A percentile compares a stretch with the other conserved stretches of the same genome.
phyloP scores from a whole-genome alignment of 805 yeast species.

The Candida morakotiae region DNA sequence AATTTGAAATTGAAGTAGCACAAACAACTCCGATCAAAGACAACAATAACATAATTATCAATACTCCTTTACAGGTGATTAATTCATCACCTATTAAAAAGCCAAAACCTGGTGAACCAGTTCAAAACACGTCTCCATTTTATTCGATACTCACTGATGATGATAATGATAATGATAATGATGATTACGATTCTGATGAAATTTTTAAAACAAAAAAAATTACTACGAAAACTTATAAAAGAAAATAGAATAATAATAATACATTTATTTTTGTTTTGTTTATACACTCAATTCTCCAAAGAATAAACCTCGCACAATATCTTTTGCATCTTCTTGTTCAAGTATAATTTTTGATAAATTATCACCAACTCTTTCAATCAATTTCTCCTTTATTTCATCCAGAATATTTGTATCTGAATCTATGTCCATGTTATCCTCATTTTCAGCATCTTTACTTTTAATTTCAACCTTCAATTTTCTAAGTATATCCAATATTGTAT shows the following conservation, averaged over 20 bases:
- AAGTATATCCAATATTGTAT: slow-evolving; percentile 51
- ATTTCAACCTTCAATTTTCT: slow-evolving; percentile 39
- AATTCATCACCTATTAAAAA: neutral
- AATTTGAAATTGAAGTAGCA: slow-evolving; percentile 4
- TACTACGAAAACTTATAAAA: neutral
- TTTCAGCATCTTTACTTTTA: slow-evolving; percentile 17
- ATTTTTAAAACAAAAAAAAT: neutral
- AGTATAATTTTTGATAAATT: slow-evolving; percentile 48
- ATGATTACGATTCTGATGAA: neutral
- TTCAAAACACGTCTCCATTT: slow-evolving; percentile 1
- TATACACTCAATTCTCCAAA: slow-evolving; percentile 55
- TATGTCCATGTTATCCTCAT: slow-evolving; percentile 26
- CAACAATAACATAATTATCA: neutral
- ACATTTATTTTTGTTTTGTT: too few relatives aligned
- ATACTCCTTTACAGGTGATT: neutral
- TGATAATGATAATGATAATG: neutral
- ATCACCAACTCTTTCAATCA: slow-evolving; percentile 59
- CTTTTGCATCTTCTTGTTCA: slow-evolving; percentile 44
- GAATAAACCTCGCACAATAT: slow-evolving; percentile 60
- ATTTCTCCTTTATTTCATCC: slow-evolving; percentile 33
- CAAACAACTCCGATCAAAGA: slow-evolving; percentile 1
- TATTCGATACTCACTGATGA: slow-evolving; percentile 1
- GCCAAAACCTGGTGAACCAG: slow-evolving; percentile 5
- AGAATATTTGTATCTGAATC: slow-evolving; percentile 32
- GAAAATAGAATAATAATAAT: neutral